These are phyloP conservation scores for Paracorniculantispora psalliotae DNA, from an alignment of 2,329 filamentous ascomycete genomes.

Conservation along the genomic window DNA sequence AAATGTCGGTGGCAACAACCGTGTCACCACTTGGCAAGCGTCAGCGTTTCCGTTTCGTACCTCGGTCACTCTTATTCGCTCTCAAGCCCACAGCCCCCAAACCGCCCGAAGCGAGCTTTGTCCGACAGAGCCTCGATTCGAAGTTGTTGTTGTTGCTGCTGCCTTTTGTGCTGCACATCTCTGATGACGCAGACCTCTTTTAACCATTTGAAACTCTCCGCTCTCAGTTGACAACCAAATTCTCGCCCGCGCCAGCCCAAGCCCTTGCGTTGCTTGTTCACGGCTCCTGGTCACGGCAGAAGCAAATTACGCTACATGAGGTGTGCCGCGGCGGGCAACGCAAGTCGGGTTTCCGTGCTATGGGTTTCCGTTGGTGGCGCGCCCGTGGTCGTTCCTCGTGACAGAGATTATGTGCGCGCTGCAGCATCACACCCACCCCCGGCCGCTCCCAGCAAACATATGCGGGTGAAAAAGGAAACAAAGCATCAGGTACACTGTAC, in stretches of 20 bases:
- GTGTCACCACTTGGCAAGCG: not conserved
- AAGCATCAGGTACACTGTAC: not conserved
- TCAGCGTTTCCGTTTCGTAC: not conserved
- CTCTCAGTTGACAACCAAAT: not conserved
- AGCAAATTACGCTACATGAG: not conserved
- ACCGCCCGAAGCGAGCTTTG: not conserved
- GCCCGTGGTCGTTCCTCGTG: conserved; percentile 1
- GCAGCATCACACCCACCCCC: not conserved
- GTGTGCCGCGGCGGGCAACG: not conserved
- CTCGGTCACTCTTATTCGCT: not conserved
- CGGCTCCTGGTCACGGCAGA: not conserved
- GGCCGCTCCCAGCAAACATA: not conserved
- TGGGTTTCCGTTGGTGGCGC: not conserved
- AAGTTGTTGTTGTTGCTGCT: not conserved
- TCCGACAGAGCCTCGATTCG: not conserved
- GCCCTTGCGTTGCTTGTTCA: too few relatives aligned
- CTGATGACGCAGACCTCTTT: not conserved
- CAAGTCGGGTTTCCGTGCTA: not conserved
- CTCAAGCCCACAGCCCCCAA: not conserved
- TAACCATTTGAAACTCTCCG: not conserved
- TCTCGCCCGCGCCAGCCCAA: not conserved
- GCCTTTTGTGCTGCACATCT: too few relatives aligned
- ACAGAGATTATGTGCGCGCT: conserved; percentile 2
- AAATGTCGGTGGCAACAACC: not conserved
- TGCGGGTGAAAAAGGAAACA: not conserved